phyloP scores from a whole-genome alignment of 306 rosid species.

The Arachis stenosperma region DNA sequence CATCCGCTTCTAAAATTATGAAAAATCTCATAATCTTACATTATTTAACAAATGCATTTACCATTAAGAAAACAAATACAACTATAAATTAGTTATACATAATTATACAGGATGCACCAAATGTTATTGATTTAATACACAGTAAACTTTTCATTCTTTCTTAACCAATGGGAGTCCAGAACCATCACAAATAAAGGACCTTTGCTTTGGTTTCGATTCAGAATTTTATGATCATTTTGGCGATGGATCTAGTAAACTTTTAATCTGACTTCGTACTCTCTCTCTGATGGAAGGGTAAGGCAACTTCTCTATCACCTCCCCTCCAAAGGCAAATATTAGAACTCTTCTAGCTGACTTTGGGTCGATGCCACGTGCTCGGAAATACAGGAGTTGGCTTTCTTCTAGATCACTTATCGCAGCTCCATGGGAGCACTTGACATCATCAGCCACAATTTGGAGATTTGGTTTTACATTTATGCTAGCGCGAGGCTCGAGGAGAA shows the following conservation, averaged over 20 bases:
- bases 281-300: conserved; percentile 64
- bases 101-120: conserved; percentile 31
- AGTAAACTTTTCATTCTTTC: conserved; percentile 33
- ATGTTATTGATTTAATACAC: conserved; percentile 11
- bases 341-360: conserved; percentile 75
- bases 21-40: too few relatives aligned
- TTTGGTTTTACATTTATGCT: conserved; percentile 89
- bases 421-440: conserved; percentile 96
- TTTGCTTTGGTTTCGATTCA: not conserved
- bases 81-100: conserved; percentile 5
- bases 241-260: conserved; percentile 58
- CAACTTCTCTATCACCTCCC: conserved; percentile 73
- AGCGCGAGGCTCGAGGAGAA: conserved; percentile 93
- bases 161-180: not conserved
- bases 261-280: conserved; percentile 60
- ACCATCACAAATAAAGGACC: conserved; percentile 22
- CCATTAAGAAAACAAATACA: conserved; percentile 15
- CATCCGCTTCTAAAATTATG: too few relatives aligned
- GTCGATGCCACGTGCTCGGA: conserved; percentile 85
- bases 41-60: conserved; percentile 11
- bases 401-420: conserved; percentile 97
- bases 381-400: conserved; percentile 82
- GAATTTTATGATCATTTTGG: conserved; percentile 34
- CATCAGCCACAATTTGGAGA: conserved; percentile 92
- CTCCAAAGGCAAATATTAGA: conserved; percentile 80